phyloP scores from a whole-genome alignment of 2,329 filamentous ascomycete species.

The Xylariaceae sp. region DNA sequence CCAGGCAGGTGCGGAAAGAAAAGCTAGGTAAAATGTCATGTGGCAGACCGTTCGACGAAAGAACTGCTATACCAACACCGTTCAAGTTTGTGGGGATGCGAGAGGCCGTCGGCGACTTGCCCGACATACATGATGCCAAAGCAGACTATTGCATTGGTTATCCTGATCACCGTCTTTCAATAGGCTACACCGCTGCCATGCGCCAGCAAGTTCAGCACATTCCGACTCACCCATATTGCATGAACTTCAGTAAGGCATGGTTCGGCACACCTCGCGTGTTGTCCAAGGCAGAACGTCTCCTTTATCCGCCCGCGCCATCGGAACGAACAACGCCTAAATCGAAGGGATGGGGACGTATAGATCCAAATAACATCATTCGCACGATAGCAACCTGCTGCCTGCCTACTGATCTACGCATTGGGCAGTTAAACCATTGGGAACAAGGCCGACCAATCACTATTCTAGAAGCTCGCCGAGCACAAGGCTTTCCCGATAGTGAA shows the following conservation, averaged over 20 bases:
- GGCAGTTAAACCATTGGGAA: conserved; percentile 62
- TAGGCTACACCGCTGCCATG: conserved; percentile 37
- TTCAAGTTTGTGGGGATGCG: conserved; percentile 56
- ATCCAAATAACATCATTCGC: conserved; percentile 52
- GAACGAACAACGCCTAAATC: conserved; percentile 25
- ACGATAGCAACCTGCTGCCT: conserved; percentile 59
- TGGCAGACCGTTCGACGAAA: conserved; percentile 56
- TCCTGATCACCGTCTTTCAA: conserved; percentile 65
- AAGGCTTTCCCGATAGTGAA: conserved; percentile 69
- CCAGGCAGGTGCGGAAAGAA: conserved; percentile 28
- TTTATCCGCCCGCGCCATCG: conserved; percentile 18
- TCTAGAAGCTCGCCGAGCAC: conserved; percentile 65
- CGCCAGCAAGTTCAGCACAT: conserved; percentile 54
- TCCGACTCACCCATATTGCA: conserved; percentile 55
- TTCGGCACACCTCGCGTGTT: conserved; percentile 22
- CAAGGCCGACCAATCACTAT: conserved; percentile 61
- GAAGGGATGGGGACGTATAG: conserved; percentile 52
- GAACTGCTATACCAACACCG: conserved; percentile 51
- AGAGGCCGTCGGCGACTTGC: conserved; percentile 59
- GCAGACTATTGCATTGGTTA: conserved; percentile 59
- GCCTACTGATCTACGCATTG: conserved; percentile 54
- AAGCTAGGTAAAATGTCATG: conserved; percentile 59
- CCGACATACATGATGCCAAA: conserved; percentile 59
- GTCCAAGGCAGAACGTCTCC: conserved; percentile 7
- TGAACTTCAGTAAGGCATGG: conserved; percentile 51